phyloP scores from a whole-genome alignment of 2,329 filamentous ascomycete species.

The Pseudogymnoascus sp. region DNA sequence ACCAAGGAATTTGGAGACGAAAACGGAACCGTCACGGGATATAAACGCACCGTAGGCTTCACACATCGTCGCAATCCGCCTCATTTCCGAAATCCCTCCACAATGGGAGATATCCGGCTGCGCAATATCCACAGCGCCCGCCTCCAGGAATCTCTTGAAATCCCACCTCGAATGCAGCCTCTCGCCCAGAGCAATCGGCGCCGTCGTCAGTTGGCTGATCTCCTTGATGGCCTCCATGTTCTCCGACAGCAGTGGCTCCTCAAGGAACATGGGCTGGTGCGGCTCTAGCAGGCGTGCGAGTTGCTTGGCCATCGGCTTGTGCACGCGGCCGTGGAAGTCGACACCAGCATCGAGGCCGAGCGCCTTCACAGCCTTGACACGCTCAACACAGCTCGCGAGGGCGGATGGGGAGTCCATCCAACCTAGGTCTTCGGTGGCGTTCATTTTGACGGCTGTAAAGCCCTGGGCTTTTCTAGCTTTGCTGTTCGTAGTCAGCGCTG shows the following conservation, averaged over 20 bases:
- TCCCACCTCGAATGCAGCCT: slow-evolving; percentile 68
- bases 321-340: slow-evolving; percentile 71
- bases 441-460: slow-evolving; percentile 69
- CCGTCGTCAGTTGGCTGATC: slow-evolving; percentile 47
- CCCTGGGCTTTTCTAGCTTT: slow-evolving; percentile 53
- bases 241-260: slow-evolving; percentile 66
- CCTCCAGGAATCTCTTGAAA: slow-evolving; percentile 63
- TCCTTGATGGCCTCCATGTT: slow-evolving; percentile 58
- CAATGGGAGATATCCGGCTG: slow-evolving; percentile 68
- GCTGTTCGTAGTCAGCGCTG: slow-evolving; percentile 29
- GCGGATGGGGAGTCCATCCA: slow-evolving; percentile 67
- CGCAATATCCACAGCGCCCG: slow-evolving; percentile 60
- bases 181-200: slow-evolving; percentile 66
- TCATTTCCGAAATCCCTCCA: slow-evolving; percentile 66
- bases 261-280: slow-evolving; percentile 65
- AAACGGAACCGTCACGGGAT: neutral
- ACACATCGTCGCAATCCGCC: slow-evolving; percentile 61
- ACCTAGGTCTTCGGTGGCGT: slow-evolving; percentile 66
- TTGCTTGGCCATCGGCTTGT: slow-evolving; percentile 77
- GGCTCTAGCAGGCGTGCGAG: slow-evolving; percentile 61
- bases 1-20: slow-evolving; percentile 2
- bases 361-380: slow-evolving; percentile 61
- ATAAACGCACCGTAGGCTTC: slow-evolving; percentile 59
- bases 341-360: slow-evolving; percentile 66
- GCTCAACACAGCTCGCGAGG: slow-evolving; percentile 56